Evolutionary conservation across 1,284 basidiomycete genomes (phyloP), one percentile per base, ranked within the genome.

Genomic region (Rhodotorula sp.): DNA sequence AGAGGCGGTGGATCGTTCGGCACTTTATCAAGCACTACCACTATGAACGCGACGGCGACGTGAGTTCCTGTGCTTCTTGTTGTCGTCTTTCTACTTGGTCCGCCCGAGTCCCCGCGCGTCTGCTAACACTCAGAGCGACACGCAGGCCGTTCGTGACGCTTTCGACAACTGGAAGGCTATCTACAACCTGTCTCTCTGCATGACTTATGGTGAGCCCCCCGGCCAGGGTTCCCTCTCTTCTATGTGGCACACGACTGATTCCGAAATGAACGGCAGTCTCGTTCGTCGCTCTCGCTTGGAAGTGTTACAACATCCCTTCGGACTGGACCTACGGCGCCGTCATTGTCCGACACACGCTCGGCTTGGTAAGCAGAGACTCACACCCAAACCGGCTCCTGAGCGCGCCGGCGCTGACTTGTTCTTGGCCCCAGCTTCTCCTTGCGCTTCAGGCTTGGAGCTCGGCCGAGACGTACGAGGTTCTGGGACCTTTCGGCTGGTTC

Each of bases 401-500:
- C 60, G 59, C 18, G 52, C 48, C 68, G 54, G 57, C 58, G 46
- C 49, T 57, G 62, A 58, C 48, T 47, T 21, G 16, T 54, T 39
- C 21, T 7, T 34, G 26, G 26, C 76, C 78, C 66, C 74, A 94
- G 91, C 84, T 94, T 20, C 85, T 99, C 58, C 87, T 99, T 62
- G 89, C 88, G 0, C 84, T 99, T 48, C 95, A 99, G 79, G 80
- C 92, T 47, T 99, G 96, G 96, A 90, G 93, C 0, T 90, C 92
- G 1, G 86, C 87, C 76, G 93, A 94, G 71, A 92, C 90, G 1
- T 97, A 89, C 81, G 90, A 97, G 79, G 96, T 95, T 23, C 86
- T 99, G 0, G 96, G 96, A 10, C 87, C 91, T 59, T 97, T 97
- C 79, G 93, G 94, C 26, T 97, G 94, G 94, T 93, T 96, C 83